Evolutionary conservation across 148 eudicot genomes (phyloP), one percentile per base, ranked within the genome.

Genomic region (Dysphania ambrosioides): DNA sequence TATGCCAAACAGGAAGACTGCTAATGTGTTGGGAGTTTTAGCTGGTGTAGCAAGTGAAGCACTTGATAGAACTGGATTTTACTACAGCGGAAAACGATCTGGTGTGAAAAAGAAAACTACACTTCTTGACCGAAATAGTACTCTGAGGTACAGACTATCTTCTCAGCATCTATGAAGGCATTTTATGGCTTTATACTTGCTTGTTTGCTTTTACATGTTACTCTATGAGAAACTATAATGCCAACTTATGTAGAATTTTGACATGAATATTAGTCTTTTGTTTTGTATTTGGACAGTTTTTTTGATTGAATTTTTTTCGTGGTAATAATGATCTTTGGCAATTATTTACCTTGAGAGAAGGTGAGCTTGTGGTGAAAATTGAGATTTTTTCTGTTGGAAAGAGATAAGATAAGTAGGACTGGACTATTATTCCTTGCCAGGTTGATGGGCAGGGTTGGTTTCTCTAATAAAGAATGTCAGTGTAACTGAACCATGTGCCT

Each of bases 41-140:
- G 96, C 93, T 75, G 86, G 81, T 75, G 96, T 95, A 77, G 99
- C 99, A 24, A 85, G 96, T 81, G 85, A 86, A 85, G 93, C 97
- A 58, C 97, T 95, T 83, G 91, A 95, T 83, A 81, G 92, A 84
- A 95, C 93, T 70, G 99, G 96, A 79, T 92, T 95, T 83, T 95
- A 95, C 79, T 92, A 83, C 80, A 92, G 98, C 70, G 98, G 97
- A 64, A 92, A 89, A 81, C 84, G 90, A 78, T 68, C 80, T 41
- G 85, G 86, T 56, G 83, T 83, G 27, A 92, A 90, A 77, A 92
- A 68, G 79, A 86, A 81, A 81, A 72, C 87, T 73, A 79, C 53
- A 62, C 97, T 82, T 82, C 83, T 87, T 32, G 82, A 80, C 83
- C 89, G 90, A 78, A 84, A 90, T 12, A 81, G 79, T 81, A 84